Base-by-base conservation (phyloP, 2,329 filamentous ascomycete genomes). In the Fulvia fulva region DNA sequence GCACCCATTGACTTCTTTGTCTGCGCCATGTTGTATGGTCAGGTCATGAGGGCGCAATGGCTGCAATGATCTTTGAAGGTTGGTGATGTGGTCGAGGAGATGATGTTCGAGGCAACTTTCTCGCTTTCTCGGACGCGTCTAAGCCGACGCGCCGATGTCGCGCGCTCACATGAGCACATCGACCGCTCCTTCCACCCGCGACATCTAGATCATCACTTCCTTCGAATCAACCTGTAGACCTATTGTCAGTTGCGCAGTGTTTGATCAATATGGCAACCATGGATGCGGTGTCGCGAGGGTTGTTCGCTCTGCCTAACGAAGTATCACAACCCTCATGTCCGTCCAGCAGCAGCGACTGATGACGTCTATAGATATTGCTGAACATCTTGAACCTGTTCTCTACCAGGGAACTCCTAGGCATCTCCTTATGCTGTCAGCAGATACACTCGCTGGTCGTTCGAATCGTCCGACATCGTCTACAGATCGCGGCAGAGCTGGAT, bases 391-490 rank as follows among this genome's bases (percentile, higher is more conserved):
- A 68, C 28, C 68, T 72, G 11, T 69, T 79, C 51, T 67, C 74
- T 7, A 79, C 77, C 0, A 70, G 69, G 23, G 67, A 74, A 52
- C 70, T 81, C 16, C 68, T 90, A 26, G 78, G 78, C 14, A 68
- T 88, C 56, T 80, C 84, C 44, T 68, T 79, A 47, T 78, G 87
- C 55, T 88, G 81, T 55, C 84, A 80, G 28, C 85, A 83, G 41
- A 83, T 91, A 66, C 81, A 87, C 70, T 82, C 78, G 43, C 69
- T 89, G 43, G 80, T 88, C 57, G 74, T 86, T 4, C 82, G 83
- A 25, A 81, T 90, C 46, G 74, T 91, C 7, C 83, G 88, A 62
- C 80, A 81, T 51, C 85, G 88, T 32, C 78, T 91, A 1, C 74
- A 86, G 49, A 72, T 80, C 21, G 83, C 84, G 4, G 57, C 84